Percentiles rank a stretch among this genome's conserved stretches.
Evolutionary conservation across 2,329 filamentous ascomycete species (phyloP).

Genomic region (Delphinella strobiligena): DNA sequence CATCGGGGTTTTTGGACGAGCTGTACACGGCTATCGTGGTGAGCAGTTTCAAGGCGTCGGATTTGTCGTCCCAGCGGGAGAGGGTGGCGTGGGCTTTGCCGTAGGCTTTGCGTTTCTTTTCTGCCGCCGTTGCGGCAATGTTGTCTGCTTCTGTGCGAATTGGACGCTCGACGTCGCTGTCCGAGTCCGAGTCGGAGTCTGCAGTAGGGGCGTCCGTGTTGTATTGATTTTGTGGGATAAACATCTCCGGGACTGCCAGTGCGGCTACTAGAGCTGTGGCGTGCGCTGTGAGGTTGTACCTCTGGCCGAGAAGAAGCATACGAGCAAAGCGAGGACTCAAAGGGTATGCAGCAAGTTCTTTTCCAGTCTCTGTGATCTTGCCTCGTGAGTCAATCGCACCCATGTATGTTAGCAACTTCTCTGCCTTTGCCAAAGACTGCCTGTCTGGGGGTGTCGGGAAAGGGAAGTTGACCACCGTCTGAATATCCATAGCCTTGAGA

Average conservation of each 20-base stretch:
- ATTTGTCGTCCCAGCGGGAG: constrained; percentile 66
- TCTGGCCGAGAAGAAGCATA: constrained; percentile 78
- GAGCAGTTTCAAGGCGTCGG: constrained; percentile 82
- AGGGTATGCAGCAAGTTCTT: constrained; percentile 77
- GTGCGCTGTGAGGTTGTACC: constrained; percentile 71
- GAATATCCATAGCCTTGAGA: constrained; percentile 87
- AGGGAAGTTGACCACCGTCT: constrained; percentile 84
- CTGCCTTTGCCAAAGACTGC: constrained; percentile 65
- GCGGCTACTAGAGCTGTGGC: constrained; percentile 81
- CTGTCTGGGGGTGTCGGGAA: constrained; percentile 84
- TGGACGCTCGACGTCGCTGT: constrained; percentile 12
- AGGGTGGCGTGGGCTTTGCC: constrained; percentile 69
- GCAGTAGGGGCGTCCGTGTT: constrained; percentile 26
- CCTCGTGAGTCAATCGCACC: constrained; percentile 59
- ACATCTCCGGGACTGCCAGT: constrained; percentile 77
- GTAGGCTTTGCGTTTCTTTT: constrained; percentile 51
- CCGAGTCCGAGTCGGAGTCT: constrained; percentile 17
- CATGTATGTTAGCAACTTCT: constrained; percentile 75
- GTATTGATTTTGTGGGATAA: constrained; percentile 64
- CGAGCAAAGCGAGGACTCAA: constrained; percentile 82
- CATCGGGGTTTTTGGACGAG: constrained; percentile 23
- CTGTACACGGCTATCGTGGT: constrained; percentile 73
- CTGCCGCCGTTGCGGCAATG: constrained; percentile 45
- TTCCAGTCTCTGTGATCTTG: constrained; percentile 66
- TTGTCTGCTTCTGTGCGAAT: constrained; percentile 54